Conservation (phyloP, 768 basidiomycete genomes). For the Lentinus tigrinus region DNA sequence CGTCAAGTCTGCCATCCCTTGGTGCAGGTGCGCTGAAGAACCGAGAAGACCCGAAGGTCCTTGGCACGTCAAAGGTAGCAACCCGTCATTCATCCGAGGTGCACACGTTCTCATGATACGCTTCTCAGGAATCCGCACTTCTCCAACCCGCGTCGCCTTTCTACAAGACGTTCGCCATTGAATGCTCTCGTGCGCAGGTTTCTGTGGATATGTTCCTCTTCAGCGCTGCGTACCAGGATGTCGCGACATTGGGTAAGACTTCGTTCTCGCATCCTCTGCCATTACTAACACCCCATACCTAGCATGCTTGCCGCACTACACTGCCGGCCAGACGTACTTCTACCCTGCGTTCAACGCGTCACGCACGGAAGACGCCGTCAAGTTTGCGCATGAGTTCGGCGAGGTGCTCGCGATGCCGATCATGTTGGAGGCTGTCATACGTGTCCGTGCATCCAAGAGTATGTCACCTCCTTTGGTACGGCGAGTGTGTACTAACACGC, state of each 20-base stretch:
- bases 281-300: background rate
- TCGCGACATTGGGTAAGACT: slow-evolving; percentile 79
- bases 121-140: slow-evolving; percentile 78
- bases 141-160: slow-evolving; percentile 92
- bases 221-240: slow-evolving; percentile 90
- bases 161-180: slow-evolving; percentile 99
- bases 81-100: no score
- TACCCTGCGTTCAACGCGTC: slow-evolving; percentile 98
- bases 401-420: slow-evolving; percentile 91
- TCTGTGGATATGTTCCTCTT: slow-evolving; percentile 99
- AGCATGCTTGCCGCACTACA: slow-evolving; percentile 96
- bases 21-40: slow-evolving; percentile 94
- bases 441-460: slow-evolving; percentile 97
- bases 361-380: slow-evolving; percentile 92
- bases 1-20: slow-evolving; percentile 81
- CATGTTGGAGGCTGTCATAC: slow-evolving; percentile 96
- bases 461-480: slow-evolving; percentile 8
- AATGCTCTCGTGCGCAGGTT: slow-evolving; percentile 95
- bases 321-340: slow-evolving; percentile 96
- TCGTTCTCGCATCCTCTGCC: background rate
- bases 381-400: slow-evolving; percentile 97
- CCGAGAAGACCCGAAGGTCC: slow-evolving; percentile 92
- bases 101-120: background rate
- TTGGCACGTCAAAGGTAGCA: slow-evolving; percentile 86
- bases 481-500: background rate